phyloP scores from a whole-genome alignment of 495 filamentous ascomycete genomes.

The Hyaloscypha hepaticicola region DNA sequence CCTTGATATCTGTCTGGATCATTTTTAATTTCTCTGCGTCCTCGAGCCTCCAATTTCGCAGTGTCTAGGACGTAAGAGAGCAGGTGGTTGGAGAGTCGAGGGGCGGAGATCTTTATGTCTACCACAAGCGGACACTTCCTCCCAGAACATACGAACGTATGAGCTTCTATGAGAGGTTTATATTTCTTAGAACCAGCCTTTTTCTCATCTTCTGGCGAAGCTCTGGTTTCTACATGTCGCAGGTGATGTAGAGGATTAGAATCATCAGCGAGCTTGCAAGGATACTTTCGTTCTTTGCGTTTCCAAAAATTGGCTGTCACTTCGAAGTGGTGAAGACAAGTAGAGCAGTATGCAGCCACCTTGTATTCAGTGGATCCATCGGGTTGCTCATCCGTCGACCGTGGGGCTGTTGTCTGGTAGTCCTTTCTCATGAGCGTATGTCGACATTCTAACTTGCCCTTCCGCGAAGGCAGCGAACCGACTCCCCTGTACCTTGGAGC shows the following conservation, averaged over 20 bases:
- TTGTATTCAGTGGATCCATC: conserved; percentile 14
- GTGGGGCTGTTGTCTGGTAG: conserved; percentile 16
- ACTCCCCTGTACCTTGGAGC: conserved; percentile 19
- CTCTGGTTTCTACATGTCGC: conserved; percentile 4
- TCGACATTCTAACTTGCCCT: conserved; percentile 22
- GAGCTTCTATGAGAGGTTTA: conserved; percentile 18
- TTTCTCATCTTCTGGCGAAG: conserved; percentile 9
- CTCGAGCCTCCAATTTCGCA: conserved; percentile 20
- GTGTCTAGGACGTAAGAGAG: conserved; percentile 18
- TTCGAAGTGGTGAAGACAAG: conserved; percentile 28
- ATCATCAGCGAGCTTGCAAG: conserved; percentile 24
- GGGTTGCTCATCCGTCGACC: conserved; percentile 17
- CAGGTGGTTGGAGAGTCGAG: conserved; percentile 17
- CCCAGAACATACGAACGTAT: conserved; percentile 27
- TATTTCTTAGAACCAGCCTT: conserved; percentile 19
- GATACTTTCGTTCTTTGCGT: background rate
- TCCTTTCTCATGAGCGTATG: conserved; percentile 30
- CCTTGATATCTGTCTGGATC: conserved; percentile 28
- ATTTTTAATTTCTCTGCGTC: conserved; percentile 22
- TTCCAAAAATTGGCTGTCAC: conserved; percentile 25
- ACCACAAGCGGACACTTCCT: conserved; percentile 22
- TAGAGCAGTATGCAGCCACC: conserved; percentile 26
- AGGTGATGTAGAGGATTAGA: conserved; percentile 31
- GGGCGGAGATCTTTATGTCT: conserved; percentile 27
- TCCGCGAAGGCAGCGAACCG: background rate